Conservation (phyloP, 1,284 basidiomycete genomes). For the Xerocomus minutiporus region DNA sequence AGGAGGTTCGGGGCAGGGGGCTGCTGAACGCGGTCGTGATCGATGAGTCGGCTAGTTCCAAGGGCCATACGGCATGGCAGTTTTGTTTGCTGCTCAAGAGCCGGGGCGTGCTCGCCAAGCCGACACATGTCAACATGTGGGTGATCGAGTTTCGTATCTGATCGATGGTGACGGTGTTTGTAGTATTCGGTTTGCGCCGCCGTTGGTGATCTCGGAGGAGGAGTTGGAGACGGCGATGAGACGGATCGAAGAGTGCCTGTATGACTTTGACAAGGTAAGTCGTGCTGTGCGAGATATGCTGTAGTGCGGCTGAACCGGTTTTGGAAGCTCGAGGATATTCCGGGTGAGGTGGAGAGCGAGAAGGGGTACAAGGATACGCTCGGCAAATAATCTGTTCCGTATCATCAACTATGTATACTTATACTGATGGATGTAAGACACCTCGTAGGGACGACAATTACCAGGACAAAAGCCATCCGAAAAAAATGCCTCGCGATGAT, state of each 20-base stretch:
- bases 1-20: slow-evolving; percentile 78
- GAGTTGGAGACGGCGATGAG: slow-evolving; percentile 74
- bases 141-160: slow-evolving; percentile 29
- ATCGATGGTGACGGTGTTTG: slow-evolving; percentile 4
- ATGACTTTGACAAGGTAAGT: slow-evolving; percentile 78
- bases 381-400: slow-evolving; percentile 16
- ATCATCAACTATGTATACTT: neutral
- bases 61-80: slow-evolving; percentile 90
- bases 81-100: slow-evolving; percentile 91
- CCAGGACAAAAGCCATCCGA: slow-evolving; percentile 40
- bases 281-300: neutral
- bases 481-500: slow-evolving; percentile 42
- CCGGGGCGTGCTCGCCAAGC: slow-evolving; percentile 89
- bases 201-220: slow-evolving; percentile 85
- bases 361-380: slow-evolving; percentile 46
- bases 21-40: slow-evolving; percentile 94
- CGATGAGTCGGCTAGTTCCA: slow-evolving; percentile 73
- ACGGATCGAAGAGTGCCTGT: slow-evolving; percentile 74
- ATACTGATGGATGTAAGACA: slow-evolving; percentile 35
- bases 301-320: neutral
- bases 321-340: slow-evolving; percentile 62
- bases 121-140: slow-evolving; percentile 92
- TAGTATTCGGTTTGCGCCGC: slow-evolving; percentile 94
- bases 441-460: slow-evolving; percentile 51
- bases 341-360: slow-evolving; percentile 62